Conservation (phyloP, 1,284 basidiomycete genomes). For the Tilletia indica region DNA sequence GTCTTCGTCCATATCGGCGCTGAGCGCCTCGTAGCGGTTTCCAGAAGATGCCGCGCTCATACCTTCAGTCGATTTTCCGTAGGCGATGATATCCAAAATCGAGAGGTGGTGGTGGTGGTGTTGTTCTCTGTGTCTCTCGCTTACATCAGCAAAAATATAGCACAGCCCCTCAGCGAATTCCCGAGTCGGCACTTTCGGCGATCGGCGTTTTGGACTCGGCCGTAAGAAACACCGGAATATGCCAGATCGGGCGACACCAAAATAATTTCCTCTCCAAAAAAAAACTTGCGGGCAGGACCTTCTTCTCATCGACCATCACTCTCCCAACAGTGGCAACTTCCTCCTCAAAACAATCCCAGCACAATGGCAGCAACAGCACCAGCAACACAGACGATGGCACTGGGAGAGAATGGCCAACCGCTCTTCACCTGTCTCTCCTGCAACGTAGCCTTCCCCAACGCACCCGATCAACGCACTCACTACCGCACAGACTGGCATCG, state of each 20-base stretch:
- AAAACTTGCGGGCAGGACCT: background rate
- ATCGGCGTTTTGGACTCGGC: too few relatives aligned
- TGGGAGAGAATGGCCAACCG: constrained; percentile 34
- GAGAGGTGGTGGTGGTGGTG: too few relatives aligned
- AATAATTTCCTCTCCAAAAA: constrained; percentile 8
- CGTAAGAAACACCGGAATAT: too few relatives aligned
- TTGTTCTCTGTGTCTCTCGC: too few relatives aligned
- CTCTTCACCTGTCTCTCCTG: constrained; percentile 82
- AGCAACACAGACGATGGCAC: constrained; percentile 16
- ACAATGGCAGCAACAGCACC: background rate
- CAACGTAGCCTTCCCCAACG: constrained; percentile 78
- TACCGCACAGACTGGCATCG: constrained; percentile 93
- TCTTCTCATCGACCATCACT: background rate
- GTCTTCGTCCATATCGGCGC: too few relatives aligned
- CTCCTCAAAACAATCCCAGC: background rate
- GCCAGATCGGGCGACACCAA: background rate
- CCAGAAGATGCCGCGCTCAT: too few relatives aligned
- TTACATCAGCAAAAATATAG: too few relatives aligned
- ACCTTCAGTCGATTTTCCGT: too few relatives aligned
- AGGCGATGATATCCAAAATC: too few relatives aligned
- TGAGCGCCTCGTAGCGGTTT: too few relatives aligned
- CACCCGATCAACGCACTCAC: constrained; percentile 84
- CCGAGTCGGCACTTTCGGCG: too few relatives aligned
- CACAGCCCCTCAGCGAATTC: too few relatives aligned
- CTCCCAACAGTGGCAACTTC: background rate